These are phyloP conservation scores for Blastobotrys elegans DNA, from an alignment of 1,139 yeast genomes.

Conservation along the genomic window DNA sequence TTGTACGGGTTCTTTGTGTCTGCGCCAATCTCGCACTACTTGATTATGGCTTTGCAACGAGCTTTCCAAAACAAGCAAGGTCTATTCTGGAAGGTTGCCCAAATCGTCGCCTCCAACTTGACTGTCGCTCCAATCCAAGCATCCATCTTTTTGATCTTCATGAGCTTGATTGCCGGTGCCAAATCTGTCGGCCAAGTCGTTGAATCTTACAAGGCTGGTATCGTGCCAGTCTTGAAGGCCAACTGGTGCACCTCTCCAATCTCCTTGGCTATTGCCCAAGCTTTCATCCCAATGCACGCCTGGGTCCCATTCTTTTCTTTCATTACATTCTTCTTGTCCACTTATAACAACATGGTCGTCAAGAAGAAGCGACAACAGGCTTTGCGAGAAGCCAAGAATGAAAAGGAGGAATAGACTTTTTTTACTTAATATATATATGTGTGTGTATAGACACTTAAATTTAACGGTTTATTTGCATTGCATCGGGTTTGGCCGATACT, in stretches of 20 bases:
- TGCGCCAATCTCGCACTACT: conserved; percentile 69
- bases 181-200: conserved; percentile 29
- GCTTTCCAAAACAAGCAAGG: conserved; percentile 34
- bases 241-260: conserved; percentile 63
- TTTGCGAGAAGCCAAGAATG: conserved; percentile 25
- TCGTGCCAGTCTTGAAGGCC: conserved; percentile 53
- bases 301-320: conserved; percentile 84
- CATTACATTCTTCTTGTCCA: conserved; percentile 69
- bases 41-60: conserved; percentile 32
- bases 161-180: conserved; percentile 40
- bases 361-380: conserved; percentile 41
- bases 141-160: conserved; percentile 49
- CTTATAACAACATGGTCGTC: conserved; percentile 67
- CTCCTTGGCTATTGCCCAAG: conserved; percentile 68
- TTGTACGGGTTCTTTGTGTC: conserved; percentile 64
- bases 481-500: too few relatives aligned
- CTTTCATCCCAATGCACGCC: conserved; percentile 60
- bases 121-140: conserved; percentile 62
- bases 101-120: conserved; percentile 54
- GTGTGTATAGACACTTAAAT: too few relatives aligned
- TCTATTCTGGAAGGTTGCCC: conserved; percentile 43
- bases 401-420: conserved; percentile 14
- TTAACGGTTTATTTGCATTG: too few relatives aligned
- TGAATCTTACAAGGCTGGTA: conserved; percentile 46
- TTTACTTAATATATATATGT: background rate